These are phyloP conservation scores for Cyclotella baltica DNA, from an alignment of 108 stramenopile species.

Conservation along the genomic window DNA sequence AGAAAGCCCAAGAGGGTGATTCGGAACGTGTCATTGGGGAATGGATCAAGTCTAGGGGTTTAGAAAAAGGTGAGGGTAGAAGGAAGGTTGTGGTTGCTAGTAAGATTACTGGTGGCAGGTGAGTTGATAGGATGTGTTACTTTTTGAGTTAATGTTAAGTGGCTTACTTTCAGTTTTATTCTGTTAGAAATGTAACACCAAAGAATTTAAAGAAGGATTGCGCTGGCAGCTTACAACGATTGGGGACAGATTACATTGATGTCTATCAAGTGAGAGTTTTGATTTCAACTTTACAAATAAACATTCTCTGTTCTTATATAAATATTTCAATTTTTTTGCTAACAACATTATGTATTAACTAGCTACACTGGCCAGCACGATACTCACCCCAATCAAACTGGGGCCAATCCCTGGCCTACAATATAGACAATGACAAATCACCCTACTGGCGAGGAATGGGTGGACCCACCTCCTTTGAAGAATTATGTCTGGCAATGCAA, in stretches of 20 bases:
- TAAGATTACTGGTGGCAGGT: conserved; percentile 89
- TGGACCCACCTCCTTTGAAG: conserved; percentile 86
- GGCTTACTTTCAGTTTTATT: background rate
- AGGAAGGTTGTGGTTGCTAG: conserved; percentile 84
- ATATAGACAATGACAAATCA: conserved; percentile 63
- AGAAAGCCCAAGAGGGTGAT: conserved; percentile 70
- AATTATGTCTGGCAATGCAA: conserved; percentile 85
- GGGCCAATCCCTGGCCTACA: conserved; percentile 86
- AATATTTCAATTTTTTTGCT: background rate
- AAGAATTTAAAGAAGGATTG: conserved; percentile 58
- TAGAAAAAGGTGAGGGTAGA: conserved; percentile 56
- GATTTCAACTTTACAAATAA: background rate
- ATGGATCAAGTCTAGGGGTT: conserved; percentile 80
- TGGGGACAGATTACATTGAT: conserved; percentile 86
- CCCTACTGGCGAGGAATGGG: conserved; percentile 70
- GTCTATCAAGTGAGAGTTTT: conserved; percentile 64
- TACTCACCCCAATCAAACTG: conserved; percentile 90
- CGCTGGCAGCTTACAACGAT: conserved; percentile 74
- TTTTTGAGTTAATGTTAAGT: background rate
- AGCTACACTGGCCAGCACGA: conserved; percentile 86
- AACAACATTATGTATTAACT: background rate
- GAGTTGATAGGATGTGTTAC: background rate
- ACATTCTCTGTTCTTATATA: background rate
- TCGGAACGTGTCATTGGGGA: conserved; percentile 83
- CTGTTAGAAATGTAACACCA: conserved; percentile 51